Evolutionary conservation across 2,329 filamentous ascomycete species (phyloP).

Genomic region (Xylariaceae sp.): DNA sequence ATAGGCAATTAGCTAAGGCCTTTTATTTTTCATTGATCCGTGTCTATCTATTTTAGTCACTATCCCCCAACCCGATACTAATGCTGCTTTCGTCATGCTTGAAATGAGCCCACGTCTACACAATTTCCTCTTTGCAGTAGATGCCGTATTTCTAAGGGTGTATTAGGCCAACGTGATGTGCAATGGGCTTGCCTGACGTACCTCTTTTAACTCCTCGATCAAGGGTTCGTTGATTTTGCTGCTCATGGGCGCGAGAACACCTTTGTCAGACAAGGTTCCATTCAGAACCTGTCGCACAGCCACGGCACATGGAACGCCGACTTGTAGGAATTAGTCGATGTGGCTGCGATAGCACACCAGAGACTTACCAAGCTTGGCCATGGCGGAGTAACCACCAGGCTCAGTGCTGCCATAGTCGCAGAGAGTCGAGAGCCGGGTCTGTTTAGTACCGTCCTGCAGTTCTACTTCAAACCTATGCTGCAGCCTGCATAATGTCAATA

Average conservation of each 20-base stretch:
- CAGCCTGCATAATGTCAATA: not conserved
- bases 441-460: slow-evolving; percentile 72
- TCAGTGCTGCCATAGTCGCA: slow-evolving; percentile 69
- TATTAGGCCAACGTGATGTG: slow-evolving; percentile 1
- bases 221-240: slow-evolving; percentile 64
- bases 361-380: slow-evolving; percentile 62
- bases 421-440: slow-evolving; percentile 78
- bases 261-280: slow-evolving; percentile 69
- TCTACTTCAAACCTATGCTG: slow-evolving; percentile 83
- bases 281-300: slow-evolving; percentile 74
- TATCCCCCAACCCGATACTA: no score
- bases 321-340: slow-evolving; percentile 31
- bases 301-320: slow-evolving; percentile 54
- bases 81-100: not conserved
- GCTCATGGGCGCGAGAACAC: slow-evolving; percentile 75
- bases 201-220: slow-evolving; percentile 58
- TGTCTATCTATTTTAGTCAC: no score
- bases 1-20: no score
- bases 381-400: slow-evolving; percentile 74
- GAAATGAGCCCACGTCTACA: slow-evolving; percentile 9
- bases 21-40: no score
- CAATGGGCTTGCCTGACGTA: slow-evolving; percentile 1
- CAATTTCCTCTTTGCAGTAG: slow-evolving; percentile 30
- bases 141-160: slow-evolving; percentile 51
- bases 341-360: not conserved